Percentiles rank a stretch among this genome's conserved stretches.
phyloP scores from a whole-genome alignment of 1,284 basidiomycete species.

The Ganoderma resinaceum region DNA sequence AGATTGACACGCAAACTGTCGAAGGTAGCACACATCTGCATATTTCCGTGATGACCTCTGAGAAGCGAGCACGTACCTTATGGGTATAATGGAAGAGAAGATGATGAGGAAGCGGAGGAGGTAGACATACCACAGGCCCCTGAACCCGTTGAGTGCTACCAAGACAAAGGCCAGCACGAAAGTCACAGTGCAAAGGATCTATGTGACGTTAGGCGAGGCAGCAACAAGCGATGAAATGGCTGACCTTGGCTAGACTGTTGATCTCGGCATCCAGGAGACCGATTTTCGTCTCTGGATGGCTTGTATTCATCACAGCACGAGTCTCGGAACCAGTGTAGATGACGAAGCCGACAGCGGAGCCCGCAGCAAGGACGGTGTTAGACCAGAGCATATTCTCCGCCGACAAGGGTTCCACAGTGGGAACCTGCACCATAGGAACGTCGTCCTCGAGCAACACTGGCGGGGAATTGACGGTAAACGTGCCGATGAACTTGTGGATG shows the following conservation, averaged over 20 bases:
- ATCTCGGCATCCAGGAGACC: conserved; percentile 95
- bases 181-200: conserved; percentile 95
- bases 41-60: background rate
- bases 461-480: conserved; percentile 78
- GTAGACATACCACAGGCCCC: conserved; percentile 96
- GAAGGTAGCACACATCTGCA: background rate
- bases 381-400: conserved; percentile 98
- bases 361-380: conserved; percentile 96
- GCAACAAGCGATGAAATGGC: conserved; percentile 11
- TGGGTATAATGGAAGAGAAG: conserved; percentile 99
- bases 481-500: conserved; percentile 96
- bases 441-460: conserved; percentile 54
- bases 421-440: conserved; percentile 60
- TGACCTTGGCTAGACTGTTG: conserved; percentile 93
- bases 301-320: conserved; percentile 99
- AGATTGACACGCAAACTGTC: conserved; percentile 94
- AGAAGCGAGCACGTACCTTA: conserved; percentile 70
- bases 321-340: conserved; percentile 97
- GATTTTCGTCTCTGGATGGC: conserved; percentile 94
- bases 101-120: conserved; percentile 97
- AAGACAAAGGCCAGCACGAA: conserved; percentile 91
- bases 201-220: conserved; percentile 11
- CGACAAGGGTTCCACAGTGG: conserved; percentile 80
- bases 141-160: conserved; percentile 96
- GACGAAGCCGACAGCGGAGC: conserved; percentile 91